Evolutionary conservation across 1,284 basidiomycete genomes (phyloP).

Genomic region (Sutorius eximius): DNA sequence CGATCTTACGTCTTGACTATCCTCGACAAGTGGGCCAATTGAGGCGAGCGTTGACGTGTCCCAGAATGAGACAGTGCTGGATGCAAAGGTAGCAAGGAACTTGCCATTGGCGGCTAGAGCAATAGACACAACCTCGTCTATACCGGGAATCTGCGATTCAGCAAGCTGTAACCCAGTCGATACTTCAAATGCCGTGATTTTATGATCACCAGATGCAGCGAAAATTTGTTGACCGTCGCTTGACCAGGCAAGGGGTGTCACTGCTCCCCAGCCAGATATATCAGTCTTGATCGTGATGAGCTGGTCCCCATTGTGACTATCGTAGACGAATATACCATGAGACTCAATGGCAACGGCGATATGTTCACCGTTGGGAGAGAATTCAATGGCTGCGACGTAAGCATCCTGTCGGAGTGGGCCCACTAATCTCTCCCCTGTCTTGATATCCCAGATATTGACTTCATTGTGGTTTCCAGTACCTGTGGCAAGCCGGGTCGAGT

Average conservation of each 20-base stretch:
- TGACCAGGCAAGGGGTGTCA: neutral
- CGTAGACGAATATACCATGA: neutral
- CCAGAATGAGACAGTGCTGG: neutral
- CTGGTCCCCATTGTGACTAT: neutral
- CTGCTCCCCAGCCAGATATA: neutral
- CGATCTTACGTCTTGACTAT: neutral
- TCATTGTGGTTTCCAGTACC: neutral
- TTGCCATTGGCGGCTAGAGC: neutral
- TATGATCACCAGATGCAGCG: neutral
- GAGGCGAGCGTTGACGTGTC: neutral
- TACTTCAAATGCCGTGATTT: neutral
- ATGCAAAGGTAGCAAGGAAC: neutral
- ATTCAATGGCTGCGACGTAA: neutral
- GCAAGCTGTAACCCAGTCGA: neutral
- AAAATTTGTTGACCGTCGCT: neutral
- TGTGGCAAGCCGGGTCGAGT: neutral
- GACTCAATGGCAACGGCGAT: neutral
- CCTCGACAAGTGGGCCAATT: neutral
- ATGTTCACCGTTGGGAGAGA: neutral
- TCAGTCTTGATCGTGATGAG: neutral
- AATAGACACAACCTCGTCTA: neutral
- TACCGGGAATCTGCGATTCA: neutral
- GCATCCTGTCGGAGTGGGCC: neutral
- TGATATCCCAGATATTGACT: neutral
- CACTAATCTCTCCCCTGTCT: neutral